Evolutionary conservation across 495 filamentous ascomycete species (phyloP).

Genomic region (Hypoxylon perforatum): DNA sequence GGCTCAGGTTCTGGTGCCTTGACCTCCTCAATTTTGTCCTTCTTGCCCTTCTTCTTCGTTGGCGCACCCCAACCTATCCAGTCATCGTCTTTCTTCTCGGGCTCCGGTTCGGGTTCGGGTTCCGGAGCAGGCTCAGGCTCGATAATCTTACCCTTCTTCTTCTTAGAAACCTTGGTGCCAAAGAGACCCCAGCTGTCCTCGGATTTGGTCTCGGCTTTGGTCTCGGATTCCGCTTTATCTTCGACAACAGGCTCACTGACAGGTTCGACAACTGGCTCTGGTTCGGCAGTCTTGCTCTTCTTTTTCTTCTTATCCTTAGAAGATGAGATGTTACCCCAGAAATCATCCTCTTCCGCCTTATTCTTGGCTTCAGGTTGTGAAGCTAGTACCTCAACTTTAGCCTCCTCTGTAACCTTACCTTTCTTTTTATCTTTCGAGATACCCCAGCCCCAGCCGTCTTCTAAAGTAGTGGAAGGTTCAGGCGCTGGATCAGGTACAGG

Average conservation of each 20-base stretch:
- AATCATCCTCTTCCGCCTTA: constrained; percentile 39
- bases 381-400: constrained; percentile 5
- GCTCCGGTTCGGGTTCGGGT: constrained; percentile 24
- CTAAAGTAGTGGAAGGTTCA: constrained; percentile 26
- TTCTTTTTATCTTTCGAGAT: constrained; percentile 27
- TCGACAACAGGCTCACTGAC: not conserved
- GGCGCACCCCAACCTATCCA: constrained; percentile 11
- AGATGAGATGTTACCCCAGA: constrained; percentile 31
- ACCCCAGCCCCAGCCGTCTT: constrained; percentile 25
- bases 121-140: constrained; percentile 31
- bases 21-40: constrained; percentile 25
- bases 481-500: constrained; percentile 28
- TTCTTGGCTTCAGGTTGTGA: constrained; percentile 13
- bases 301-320: constrained; percentile 41
- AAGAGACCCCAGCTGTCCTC: constrained; percentile 29
- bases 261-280: constrained; percentile 16
- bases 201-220: constrained; percentile 40
- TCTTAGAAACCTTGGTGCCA: constrained; percentile 33
- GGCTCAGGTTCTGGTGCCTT: constrained; percentile 24
- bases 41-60: constrained; percentile 33
- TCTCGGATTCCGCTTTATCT: constrained; percentile 47
- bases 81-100: constrained; percentile 24
- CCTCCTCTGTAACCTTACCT: constrained; percentile 21
- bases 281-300: constrained; percentile 26
- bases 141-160: constrained; percentile 35